Evolutionary conservation across 2,329 filamentous ascomycete species (phyloP).

Genomic region (Fusarium torreyae): DNA sequence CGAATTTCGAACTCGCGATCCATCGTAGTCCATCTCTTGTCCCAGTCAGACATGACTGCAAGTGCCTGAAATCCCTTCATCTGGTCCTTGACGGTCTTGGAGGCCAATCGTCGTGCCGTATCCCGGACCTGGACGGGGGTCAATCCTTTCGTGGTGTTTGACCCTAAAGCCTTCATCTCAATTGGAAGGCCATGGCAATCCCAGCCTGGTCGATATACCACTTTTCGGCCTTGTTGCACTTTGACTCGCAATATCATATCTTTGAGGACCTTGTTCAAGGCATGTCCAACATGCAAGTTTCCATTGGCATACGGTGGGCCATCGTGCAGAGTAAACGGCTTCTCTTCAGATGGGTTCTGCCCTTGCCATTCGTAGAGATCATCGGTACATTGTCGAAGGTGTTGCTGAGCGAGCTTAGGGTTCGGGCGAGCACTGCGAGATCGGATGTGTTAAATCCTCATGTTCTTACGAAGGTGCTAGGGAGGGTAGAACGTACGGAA

Average conservation of each 20-base stretch:
- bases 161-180: slow-evolving; percentile 91
- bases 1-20: slow-evolving; percentile 80
- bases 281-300: slow-evolving; percentile 90
- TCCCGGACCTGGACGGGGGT: slow-evolving; percentile 73
- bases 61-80: slow-evolving; percentile 81
- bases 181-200: slow-evolving; percentile 98
- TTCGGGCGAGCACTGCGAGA: slow-evolving; percentile 65
- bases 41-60: slow-evolving; percentile 87
- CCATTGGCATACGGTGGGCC: slow-evolving; percentile 98
- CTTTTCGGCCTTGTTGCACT: slow-evolving; percentile 77
- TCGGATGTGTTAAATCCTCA: slow-evolving; percentile 39
- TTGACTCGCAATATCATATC: slow-evolving; percentile 90
- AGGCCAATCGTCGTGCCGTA: slow-evolving; percentile 76
- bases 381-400: slow-evolving; percentile 85
- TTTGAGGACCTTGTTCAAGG: slow-evolving; percentile 96
- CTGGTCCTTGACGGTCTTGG: slow-evolving; percentile 78
- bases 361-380: slow-evolving; percentile 92
- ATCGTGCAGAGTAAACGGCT: slow-evolving; percentile 89
- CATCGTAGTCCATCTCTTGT: slow-evolving; percentile 84
- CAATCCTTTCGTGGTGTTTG: slow-evolving; percentile 59
- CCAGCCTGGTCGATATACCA: slow-evolving; percentile 93
- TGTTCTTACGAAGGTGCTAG: slow-evolving; percentile 1
- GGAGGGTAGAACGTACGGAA: slow-evolving; percentile 69
- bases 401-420: slow-evolving; percentile 65
- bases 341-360: slow-evolving; percentile 65